Evolutionary conservation across 2,329 filamentous ascomycete genomes (phyloP), one percentile per base, ranked within the genome.

Genomic region (Geosmithia flava): DNA sequence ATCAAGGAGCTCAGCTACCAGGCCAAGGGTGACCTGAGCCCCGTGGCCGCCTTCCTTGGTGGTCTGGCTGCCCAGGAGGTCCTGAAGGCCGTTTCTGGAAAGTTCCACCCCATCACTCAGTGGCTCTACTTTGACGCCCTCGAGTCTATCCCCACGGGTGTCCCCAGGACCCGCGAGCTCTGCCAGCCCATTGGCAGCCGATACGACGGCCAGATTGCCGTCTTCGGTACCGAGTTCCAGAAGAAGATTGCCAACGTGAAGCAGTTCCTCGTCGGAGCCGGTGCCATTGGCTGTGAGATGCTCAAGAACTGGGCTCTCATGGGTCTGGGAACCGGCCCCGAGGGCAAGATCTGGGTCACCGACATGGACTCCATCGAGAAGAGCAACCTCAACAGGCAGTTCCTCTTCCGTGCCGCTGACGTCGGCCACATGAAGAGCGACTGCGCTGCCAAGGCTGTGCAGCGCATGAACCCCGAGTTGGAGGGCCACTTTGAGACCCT

Each of bases 271-370:
- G 93, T 98, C 50, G 93, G 93, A 56, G 88, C 93, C 44, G 93
- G 93, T 58, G 93, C 94, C 53, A 98, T 98, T 63, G 93, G 93
- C 44, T 98, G 93, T 61, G 93, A 98, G 63, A 98, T 97, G 85
- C 72, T 98, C 56, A 98, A 98, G 79, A 97, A 97, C 67, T 98
- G 93, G 90, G 91, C 94, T 37, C 94, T 98, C 90, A 95, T 97
- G 64, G 93, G 93, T 55, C 74, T 98, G 29, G 91, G 85, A 43
- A 87, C 86, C 44, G 93, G 93, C 3, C 87, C 88, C 3, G 78
- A 89, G 45, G 93, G 93, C 58, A 85, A 85, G 65, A 94, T 98
- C 59, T 87, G 73, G 50, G 86, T 98, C 46, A 97, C 94, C 15
- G 93, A 98, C 63, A 97, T 95, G 81, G 93, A 98, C 61, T 90